phyloP scores from a whole-genome alignment of 176 grass and related monocot species.

The Avena eriantha region DNA sequence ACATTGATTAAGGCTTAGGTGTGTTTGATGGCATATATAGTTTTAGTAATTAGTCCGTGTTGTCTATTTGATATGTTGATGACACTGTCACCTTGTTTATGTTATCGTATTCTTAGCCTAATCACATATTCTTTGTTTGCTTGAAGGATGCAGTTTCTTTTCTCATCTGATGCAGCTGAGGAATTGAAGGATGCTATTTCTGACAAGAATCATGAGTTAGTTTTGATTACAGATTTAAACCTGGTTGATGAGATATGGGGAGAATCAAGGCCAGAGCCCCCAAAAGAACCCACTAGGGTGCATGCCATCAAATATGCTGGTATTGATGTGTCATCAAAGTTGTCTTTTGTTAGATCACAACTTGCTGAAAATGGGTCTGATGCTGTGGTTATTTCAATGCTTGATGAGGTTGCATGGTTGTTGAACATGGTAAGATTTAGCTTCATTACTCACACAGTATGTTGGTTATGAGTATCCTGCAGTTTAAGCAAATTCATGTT shows the following conservation, averaged over 20 bases:
- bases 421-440: constrained; percentile 88
- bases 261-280: constrained; percentile 68
- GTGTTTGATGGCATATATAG: not conserved
- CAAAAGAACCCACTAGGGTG: constrained; percentile 70
- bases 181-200: constrained; percentile 87
- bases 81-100: not conserved
- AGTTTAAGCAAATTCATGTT: not conserved
- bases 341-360: constrained; percentile 80
- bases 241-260: constrained; percentile 93
- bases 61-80: constrained; percentile 7
- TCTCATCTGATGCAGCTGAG: constrained; percentile 88
- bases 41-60: not conserved
- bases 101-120: constrained; percentile 28
- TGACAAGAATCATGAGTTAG: constrained; percentile 78
- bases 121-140: constrained; percentile 55
- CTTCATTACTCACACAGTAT: not conserved
- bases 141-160: constrained; percentile 98
- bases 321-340: constrained; percentile 76
- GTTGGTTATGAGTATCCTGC: constrained; percentile 21
- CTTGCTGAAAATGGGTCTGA: constrained; percentile 71
- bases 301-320: constrained; percentile 96
- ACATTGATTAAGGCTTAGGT: not conserved
- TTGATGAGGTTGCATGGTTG: constrained; percentile 96
- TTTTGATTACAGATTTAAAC: constrained; percentile 77
- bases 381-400: constrained; percentile 86